Evolutionary conservation across 192 early-diverging fungal genomes (phyloP).

Genomic region (Cetraspora pellucida): DNA sequence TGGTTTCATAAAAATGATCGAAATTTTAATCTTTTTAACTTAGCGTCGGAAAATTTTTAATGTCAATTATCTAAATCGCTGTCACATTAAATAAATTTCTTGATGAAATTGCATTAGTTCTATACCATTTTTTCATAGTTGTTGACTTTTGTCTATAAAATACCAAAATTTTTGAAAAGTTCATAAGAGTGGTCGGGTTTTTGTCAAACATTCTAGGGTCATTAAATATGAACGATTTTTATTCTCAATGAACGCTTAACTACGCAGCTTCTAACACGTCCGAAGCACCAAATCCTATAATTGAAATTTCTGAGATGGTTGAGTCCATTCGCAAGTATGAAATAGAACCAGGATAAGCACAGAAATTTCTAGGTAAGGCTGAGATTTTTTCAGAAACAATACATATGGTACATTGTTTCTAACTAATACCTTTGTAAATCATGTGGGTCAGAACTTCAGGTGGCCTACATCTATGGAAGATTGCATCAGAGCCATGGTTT

Average conservation of each 20-base stretch:
- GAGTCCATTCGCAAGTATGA: constrained; percentile 21
- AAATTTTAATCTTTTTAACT: too few species aligned
- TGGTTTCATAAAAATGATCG: too few species aligned
- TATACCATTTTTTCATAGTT: not conserved
- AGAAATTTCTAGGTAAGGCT: constrained; percentile 24
- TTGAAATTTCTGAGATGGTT: constrained; percentile 7
- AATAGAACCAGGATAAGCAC: not conserved
- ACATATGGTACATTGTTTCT: constrained; percentile 1
- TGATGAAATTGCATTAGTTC: constrained; percentile 13
- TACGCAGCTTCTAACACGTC: not conserved
- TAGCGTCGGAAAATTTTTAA: too few species aligned
- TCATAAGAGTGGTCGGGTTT: not conserved
- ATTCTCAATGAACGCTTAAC: constrained; percentile 22
- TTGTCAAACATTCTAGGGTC: constrained; percentile 12
- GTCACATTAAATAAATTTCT: too few species aligned
- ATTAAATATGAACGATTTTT: constrained; percentile 17
- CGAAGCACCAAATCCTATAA: not conserved
- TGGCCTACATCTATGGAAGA: constrained; percentile 9
- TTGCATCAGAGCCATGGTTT: not conserved
- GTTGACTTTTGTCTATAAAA: constrained; percentile 14
- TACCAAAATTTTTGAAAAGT: constrained; percentile 23
- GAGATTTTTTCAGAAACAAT: not conserved
- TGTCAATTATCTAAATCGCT: too few species aligned
- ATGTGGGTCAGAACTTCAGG: constrained; percentile 2
- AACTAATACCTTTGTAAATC: constrained; percentile 27